Evolutionary conservation across 139 green algal species (phyloP).

Genomic region (Pleodorina starrii): DNA sequence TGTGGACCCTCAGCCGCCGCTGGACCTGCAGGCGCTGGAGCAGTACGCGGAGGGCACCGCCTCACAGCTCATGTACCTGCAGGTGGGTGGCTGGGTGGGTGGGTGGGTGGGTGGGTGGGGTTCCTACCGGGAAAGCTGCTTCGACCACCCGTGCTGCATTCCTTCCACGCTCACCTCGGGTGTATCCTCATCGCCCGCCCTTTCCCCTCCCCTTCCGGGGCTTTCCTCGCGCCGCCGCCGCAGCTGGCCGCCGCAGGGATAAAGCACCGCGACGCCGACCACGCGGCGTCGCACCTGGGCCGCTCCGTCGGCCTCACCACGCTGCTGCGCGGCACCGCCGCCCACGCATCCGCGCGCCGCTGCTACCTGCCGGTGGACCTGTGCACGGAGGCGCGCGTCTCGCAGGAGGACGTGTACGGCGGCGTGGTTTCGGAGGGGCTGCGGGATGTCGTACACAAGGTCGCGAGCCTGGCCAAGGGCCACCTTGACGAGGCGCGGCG

Average conservation of each 20-base stretch:
- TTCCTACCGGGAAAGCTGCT: too few species aligned
- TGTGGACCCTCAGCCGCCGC: conserved; percentile 63
- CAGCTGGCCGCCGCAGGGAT: conserved; percentile 66
- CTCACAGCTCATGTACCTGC: conserved; percentile 79
- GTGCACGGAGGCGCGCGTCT: conserved; percentile 37
- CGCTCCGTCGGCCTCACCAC: conserved; percentile 81
- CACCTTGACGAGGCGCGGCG: conserved; percentile 79
- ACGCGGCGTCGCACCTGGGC: conserved; percentile 84
- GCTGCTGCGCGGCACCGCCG: conserved; percentile 74
- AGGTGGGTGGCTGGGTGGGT: conserved; percentile 22
- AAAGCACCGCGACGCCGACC: conserved; percentile 71
- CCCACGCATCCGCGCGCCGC: conserved; percentile 66
- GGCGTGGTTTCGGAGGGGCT: conserved; percentile 61
- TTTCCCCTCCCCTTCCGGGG: too few species aligned
- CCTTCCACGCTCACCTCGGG: too few species aligned
- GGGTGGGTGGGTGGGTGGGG: not conserved
- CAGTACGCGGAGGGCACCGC: conserved; percentile 80
- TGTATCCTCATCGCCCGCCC: too few species aligned
- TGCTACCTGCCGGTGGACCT: conserved; percentile 68
- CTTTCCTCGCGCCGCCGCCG: too few species aligned
- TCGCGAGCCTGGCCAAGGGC: conserved; percentile 74
- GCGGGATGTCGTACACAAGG: conserved; percentile 67
- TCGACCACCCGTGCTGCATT: too few species aligned
- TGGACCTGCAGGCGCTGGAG: conserved; percentile 77
- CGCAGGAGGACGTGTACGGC: conserved; percentile 63